phyloP scores from a whole-genome alignment of 2,329 filamentous ascomycete genomes.

The Claviceps capensis region DNA sequence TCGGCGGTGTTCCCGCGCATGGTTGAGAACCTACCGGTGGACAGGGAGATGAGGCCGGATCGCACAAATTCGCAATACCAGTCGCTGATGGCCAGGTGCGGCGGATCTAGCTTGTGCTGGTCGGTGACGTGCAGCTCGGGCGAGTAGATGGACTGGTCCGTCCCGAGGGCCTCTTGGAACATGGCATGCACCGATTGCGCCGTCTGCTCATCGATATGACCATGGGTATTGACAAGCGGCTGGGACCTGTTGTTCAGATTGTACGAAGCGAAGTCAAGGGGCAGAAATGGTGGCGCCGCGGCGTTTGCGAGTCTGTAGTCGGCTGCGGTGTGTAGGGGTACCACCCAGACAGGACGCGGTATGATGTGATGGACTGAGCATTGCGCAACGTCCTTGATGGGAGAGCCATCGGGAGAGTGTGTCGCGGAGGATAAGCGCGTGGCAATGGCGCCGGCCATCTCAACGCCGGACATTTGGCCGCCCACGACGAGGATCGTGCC shows the following conservation, averaged over 20 bases:
- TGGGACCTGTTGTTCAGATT: conserved; percentile 50
- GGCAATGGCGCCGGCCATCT: conserved; percentile 61
- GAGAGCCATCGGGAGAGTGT: conserved; percentile 33
- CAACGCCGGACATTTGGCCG: conserved; percentile 71
- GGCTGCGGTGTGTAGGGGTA: conserved; percentile 45
- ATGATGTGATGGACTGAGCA: conserved; percentile 55
- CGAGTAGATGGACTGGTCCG: conserved; percentile 39
- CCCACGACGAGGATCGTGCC: conserved; percentile 62
- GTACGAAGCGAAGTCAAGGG: conserved; percentile 59
- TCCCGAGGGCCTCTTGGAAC: conserved; percentile 34
- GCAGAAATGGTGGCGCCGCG: conserved; percentile 49
- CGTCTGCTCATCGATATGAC: conserved; percentile 45
- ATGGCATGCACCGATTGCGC: conserved; percentile 40
- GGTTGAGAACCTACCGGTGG: conserved; percentile 29
- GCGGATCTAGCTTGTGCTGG: conserved; percentile 33
- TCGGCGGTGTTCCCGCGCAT: conserved; percentile 23
- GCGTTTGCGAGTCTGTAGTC: conserved; percentile 26
- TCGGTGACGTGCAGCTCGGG: conserved; percentile 24
- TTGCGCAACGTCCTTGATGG: conserved; percentile 28
- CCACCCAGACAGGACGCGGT: conserved; percentile 57
- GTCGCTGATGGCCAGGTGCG: conserved; percentile 57
- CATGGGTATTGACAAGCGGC: conserved; percentile 48
- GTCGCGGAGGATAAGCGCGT: conserved; percentile 52
- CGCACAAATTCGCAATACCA: conserved; percentile 63
- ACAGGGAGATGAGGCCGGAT: conserved; percentile 41